Base-by-base conservation (phyloP, 2,329 filamentous ascomycete genomes). In the Pyrenochaeta sp. region DNA sequence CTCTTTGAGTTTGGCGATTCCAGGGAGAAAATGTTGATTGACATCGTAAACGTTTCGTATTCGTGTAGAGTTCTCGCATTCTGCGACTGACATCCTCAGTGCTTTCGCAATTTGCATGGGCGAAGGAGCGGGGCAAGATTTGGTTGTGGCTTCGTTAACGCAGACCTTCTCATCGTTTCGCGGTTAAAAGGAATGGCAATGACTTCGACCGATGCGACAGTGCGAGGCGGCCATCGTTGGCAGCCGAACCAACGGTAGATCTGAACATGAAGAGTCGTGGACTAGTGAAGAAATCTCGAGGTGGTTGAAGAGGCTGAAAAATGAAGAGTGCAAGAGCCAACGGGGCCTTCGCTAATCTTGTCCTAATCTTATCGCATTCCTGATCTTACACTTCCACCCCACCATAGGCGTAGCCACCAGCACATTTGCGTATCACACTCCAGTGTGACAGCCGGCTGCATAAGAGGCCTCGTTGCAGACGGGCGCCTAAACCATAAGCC, bases 391-490 rank as follows among this genome's bases (percentile, higher is more conserved):
- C 35, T 20, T 21, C 20, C 18, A 11, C 35, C 35, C 35, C 35
- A 10, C 35, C 35, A 20, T 37, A 17, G 10, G 35, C 35, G 35
- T 37, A 37, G 35, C 17, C 35, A 37, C 17, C 35, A 37, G 35
- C 35, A 37, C 35, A 37, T 21, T 18, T 37, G n/a, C 21, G 5
- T 44, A 18, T 20, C 41, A 23, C 41, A 43, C 41, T 41, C 18
- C 33, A 36, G n/a, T n/a, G 33, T 36, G 33, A 36, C 33, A n/a
- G 17, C 15, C 35, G 53, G 61, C 57, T 45, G 54, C 59, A 43
- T 51, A 58, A 49, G 3, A 37, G 35, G 57, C 60, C 35, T 35
- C 47, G 0, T 51, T 42, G 27, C 43, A 23, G 43, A 53, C 37
- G 36, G 35, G 20, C 43, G 35, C 15, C 36, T 37, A 39, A 2